Percentiles rank a stretch among this genome's conserved stretches.
phyloP scores from a whole-genome alignment of 306 rosid species.

The Hippophae gyantsensis region DNA sequence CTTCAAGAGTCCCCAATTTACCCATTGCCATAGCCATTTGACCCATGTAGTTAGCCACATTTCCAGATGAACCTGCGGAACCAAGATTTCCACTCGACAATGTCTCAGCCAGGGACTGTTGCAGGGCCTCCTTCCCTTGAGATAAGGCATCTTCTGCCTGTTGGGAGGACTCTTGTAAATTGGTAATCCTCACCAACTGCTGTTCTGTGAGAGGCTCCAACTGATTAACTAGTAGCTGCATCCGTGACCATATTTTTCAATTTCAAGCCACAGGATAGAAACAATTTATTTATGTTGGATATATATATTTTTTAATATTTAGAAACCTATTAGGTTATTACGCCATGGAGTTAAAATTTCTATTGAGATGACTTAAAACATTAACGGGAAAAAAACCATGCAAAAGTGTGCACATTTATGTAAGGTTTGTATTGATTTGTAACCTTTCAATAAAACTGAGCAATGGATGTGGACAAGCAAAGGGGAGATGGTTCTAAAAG shows the following conservation, averaged over 20 bases:
- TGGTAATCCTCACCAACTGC: conserved; percentile 68
- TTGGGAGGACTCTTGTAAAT: conserved; percentile 92
- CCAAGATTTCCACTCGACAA: conserved; percentile 64
- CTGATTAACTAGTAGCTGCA: conserved; percentile 80
- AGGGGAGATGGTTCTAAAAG: too few relatives aligned
- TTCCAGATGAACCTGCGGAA: conserved; percentile 76
- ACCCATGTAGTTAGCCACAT: conserved; percentile 94
- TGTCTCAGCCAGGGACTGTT: conserved; percentile 85
- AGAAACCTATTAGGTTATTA: not conserved
- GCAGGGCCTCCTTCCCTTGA: conserved; percentile 98
- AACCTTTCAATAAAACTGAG: too few relatives aligned
- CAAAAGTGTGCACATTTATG: too few relatives aligned
- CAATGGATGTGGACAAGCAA: too few relatives aligned
- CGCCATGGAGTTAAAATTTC: not conserved
- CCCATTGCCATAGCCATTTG: conserved; percentile 99
- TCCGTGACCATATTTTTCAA: conserved; percentile 15
- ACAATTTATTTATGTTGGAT: not conserved
- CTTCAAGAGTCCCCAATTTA: conserved; percentile 87
- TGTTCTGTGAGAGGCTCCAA: conserved; percentile 95
- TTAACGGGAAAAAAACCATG: too few relatives aligned
- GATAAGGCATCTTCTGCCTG: conserved; percentile 98
- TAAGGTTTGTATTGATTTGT: too few relatives aligned
- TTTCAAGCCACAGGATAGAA: not conserved
- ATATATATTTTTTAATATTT: not conserved
- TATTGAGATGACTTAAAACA: too few relatives aligned